These are phyloP conservation scores for Stevia rebaudiana DNA, from an alignment of 140 eudicot species.

Conservation along the genomic window DNA sequence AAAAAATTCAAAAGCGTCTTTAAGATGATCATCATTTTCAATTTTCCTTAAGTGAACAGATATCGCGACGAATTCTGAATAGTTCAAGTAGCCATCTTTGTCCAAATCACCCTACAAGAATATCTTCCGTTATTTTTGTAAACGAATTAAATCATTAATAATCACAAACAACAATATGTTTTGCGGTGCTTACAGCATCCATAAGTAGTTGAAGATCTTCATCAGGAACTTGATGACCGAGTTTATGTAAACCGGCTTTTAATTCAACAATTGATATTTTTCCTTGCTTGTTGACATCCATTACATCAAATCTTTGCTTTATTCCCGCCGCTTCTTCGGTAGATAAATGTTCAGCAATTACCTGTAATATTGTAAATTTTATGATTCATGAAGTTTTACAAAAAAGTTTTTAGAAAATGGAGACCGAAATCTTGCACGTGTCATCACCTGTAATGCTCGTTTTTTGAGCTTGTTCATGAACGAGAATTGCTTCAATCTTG, in stretches of 20 bases:
- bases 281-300: slow-evolving; percentile 42
- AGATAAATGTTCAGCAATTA: slow-evolving; percentile 42
- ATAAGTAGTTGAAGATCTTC: slow-evolving; percentile 41
- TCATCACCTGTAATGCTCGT: slow-evolving; percentile 34
- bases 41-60: slow-evolving; percentile 47
- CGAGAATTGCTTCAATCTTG: slow-evolving; percentile 41
- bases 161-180: background rate
- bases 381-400: background rate
- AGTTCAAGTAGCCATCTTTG: slow-evolving; percentile 46
- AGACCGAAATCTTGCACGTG: background rate
- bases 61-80: slow-evolving; percentile 48
- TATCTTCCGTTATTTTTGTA: background rate
- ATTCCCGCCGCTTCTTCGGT: slow-evolving; percentile 42
- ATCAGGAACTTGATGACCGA: slow-evolving; percentile 40
- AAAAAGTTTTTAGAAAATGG: background rate
- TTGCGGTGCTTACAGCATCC: slow-evolving; percentile 41
- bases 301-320: slow-evolving; percentile 37
- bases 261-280: slow-evolving; percentile 39
- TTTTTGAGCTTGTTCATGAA: slow-evolving; percentile 49
- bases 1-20: slow-evolving; percentile 40
- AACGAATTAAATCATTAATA: background rate
- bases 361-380: slow-evolving; percentile 18
- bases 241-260: slow-evolving; percentile 35
- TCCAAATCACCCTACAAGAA: slow-evolving; percentile 47
- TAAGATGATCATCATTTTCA: slow-evolving; percentile 44